Base-by-base conservation (phyloP, 2,329 filamentous ascomycete genomes). In the Fusarium marasasianum region DNA sequence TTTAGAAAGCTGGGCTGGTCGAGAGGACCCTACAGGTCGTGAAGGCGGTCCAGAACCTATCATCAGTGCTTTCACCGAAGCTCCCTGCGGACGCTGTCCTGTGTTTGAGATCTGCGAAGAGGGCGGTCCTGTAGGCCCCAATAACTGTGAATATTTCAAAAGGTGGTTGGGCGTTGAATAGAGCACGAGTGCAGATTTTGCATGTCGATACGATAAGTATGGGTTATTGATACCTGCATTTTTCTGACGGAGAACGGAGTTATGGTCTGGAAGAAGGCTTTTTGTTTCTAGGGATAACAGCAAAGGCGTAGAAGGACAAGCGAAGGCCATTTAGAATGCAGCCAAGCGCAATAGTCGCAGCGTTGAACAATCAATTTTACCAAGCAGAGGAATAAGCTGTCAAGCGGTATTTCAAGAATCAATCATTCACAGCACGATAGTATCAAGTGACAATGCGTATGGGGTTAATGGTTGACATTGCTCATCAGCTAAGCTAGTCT, bases 41-140 rank as follows among this genome's bases (percentile, higher is more conserved):
- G 80, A 82, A 41, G 82, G 79, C 10, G 86, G 83, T 9, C 86
- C 77, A 64, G 85, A 86, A 57, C 82, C 85, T 22, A 84, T 84
- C 59, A 79, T 87, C 75, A 97, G 95, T 76, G 93, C 93, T 8
- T 90, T 96, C 75, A 97, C 94, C 4, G 95, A 98, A 81, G 92
- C 93, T 6, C 96, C 96, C 2, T 99, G 96, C 82, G 95, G 96
- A 5, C 88, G 91, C 63, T 99, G 96, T 82, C 96, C 96, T 0
- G 96, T 98, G 6, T 98, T 98, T 81, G 93, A 96, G 66, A 87
- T 98, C 5, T 99, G 96, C 81, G 93, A 94, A 74, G 94, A 97
- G 69, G 95, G 94, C 12, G 96, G 96, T 0, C 94, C 95, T 1
- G 94, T 99, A 29, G 97, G 92, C 78, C 94, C 96, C 1, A 92